Base-by-base conservation (phyloP, 306 rosid species). In the Boehmeria nivea region DNA sequence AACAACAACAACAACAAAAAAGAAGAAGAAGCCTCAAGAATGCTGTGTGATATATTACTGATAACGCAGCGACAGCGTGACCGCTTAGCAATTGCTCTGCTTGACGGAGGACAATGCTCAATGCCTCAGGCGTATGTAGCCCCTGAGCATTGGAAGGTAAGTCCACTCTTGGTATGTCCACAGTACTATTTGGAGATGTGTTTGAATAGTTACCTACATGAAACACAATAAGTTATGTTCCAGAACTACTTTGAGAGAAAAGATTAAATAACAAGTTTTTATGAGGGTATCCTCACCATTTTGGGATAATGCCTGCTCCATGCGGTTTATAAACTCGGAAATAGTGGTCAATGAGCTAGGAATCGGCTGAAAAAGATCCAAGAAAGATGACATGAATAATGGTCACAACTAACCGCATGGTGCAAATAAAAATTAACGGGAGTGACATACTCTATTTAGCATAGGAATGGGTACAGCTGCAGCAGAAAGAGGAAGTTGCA, bases 111-210 rank as follows among this genome's bases (percentile, higher is more conserved):
- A 93, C 84, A 68, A 65, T 68, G 73, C 81, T 77, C 73, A 93
- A 73, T 21, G 96, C 88, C 66, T 87, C 96, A 56, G 84, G 78
- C 13, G 96, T 85, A 0, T 83, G 83, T 79, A 93, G 61, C 47
- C 95, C 99, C 69, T 72, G 95, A 13, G 83, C 42, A 72, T 70
- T 87, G 52, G 90, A 66, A 72, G 99, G 94, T 75, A 93, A 78
- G 64, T 81, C 83, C 57, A 58, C 77, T 67, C 65, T 77, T 16
- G 76, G 66, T 54, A 57, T 79, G 47, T 82, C 83, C 53, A 74
- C 79, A 16, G 53, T 43, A 52, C 59, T 75, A 52, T 72, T 47
- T 36, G 85, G 68, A 61, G 90, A 74, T 34, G 66, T 33, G 74
- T 67, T 82, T 50, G 70, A 68, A 36, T 20, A 69, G 56, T 77